Evolutionary conservation across 176 grass and related monocot genomes (phyloP).

Genomic region (Rhynchospora pubera): DNA sequence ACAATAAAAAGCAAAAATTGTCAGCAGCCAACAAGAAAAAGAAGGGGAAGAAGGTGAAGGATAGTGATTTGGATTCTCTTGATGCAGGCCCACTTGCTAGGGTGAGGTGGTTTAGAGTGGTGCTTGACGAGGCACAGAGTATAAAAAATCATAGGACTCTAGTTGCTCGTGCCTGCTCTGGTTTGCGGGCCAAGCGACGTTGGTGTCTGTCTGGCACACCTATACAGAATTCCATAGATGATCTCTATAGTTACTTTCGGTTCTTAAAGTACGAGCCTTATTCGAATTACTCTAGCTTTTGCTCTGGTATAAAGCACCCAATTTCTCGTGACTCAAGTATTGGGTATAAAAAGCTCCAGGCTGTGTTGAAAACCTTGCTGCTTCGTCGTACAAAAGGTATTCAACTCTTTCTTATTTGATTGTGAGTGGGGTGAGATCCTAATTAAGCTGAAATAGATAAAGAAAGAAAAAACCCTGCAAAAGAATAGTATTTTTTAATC

Average conservation of each 20-base stretch:
- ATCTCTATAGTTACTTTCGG: constrained; percentile 91
- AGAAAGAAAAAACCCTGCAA: too few relatives aligned
- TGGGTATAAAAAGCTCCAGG: constrained; percentile 93
- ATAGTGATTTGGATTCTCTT: constrained; percentile 42
- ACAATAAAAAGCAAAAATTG: constrained; percentile 67
- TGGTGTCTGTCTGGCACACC: constrained; percentile 99
- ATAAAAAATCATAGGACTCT: constrained; percentile 95
- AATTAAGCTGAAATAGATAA: not conserved
- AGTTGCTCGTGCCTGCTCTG: constrained; percentile 87
- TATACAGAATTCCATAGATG: constrained; percentile 97
- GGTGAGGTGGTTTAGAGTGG: constrained; percentile 94
- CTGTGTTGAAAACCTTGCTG: constrained; percentile 72
- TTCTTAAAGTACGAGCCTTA: constrained; percentile 97
- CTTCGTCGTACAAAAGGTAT: constrained; percentile 95
- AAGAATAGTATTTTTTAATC: not conserved
- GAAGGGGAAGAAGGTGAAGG: constrained; percentile 54
- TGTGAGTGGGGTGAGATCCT: not conserved
- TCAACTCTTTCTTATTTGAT: not conserved
- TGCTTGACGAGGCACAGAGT: constrained; percentile 96
- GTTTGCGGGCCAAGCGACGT: constrained; percentile 84
- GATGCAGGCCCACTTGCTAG: constrained; percentile 76
- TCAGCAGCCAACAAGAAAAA: constrained; percentile 58
- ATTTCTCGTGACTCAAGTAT: constrained; percentile 63
- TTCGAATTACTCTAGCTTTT: constrained; percentile 69
- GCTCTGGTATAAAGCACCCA: constrained; percentile 74